Evolutionary conservation across 2,329 filamentous ascomycete genomes (phyloP).

Genomic region (Passalora sequoiae): DNA sequence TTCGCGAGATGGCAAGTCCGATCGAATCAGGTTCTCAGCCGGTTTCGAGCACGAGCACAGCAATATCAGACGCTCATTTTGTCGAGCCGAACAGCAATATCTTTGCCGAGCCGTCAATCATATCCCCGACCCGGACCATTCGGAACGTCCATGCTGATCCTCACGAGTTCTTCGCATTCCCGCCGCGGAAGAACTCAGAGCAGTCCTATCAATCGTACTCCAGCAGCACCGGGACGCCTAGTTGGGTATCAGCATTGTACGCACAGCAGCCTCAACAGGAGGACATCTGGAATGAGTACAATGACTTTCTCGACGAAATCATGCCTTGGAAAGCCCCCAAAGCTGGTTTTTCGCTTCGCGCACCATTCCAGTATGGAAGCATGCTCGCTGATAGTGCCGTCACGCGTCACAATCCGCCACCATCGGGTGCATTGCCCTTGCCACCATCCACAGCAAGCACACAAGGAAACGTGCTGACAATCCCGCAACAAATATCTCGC

Average conservation of each 20-base stretch:
- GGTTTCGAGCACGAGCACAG: conserved; percentile 26
- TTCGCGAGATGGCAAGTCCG: conserved; percentile 32
- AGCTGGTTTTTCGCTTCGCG: conserved; percentile 50
- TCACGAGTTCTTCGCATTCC: conserved; percentile 68
- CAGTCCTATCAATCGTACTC: conserved; percentile 51
- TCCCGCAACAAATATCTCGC: conserved; percentile 29
- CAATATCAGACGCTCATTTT: conserved; percentile 20
- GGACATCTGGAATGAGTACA: conserved; percentile 91
- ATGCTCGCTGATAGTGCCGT: conserved; percentile 38
- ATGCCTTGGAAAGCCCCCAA: conserved; percentile 44
- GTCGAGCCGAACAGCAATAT: conserved; percentile 20
- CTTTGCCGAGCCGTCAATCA: conserved; percentile 19
- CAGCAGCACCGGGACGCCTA: conserved; percentile 57
- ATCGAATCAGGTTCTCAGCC: conserved; percentile 26
- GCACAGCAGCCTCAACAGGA: conserved; percentile 54
- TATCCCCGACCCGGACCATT: conserved; percentile 25
- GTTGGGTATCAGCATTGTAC: conserved; percentile 34
- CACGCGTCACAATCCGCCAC: conserved; percentile 11
- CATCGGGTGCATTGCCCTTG: conserved; percentile 15
- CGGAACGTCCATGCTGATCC: conserved; percentile 17
- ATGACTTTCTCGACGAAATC: conserved; percentile 75
- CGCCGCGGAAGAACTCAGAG: conserved; percentile 66
- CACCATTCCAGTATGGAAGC: conserved; percentile 52
- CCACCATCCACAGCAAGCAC: conserved; percentile 7
- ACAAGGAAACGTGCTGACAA: conserved; percentile 20